Evolutionary conservation across 2,329 filamentous ascomycete genomes (phyloP).

Genomic region (Aspergillus udagawae): DNA sequence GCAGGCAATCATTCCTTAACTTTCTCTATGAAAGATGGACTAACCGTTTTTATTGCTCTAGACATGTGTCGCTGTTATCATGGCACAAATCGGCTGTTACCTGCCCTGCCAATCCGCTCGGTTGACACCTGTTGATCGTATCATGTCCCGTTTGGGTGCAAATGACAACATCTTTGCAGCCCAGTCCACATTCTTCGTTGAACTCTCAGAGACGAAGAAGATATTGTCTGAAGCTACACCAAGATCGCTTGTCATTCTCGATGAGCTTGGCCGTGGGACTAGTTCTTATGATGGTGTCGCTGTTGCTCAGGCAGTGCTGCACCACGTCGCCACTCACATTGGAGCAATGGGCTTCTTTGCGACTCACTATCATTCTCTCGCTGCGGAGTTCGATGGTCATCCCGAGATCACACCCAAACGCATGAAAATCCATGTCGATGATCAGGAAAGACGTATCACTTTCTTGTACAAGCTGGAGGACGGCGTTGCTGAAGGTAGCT

Average conservation of each 20-base stretch:
- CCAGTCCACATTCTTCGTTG: constrained; percentile 97
- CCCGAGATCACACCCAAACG: constrained; percentile 81
- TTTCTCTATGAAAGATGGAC: background rate
- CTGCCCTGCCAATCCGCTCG: constrained; percentile 78
- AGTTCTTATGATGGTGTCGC: constrained; percentile 95
- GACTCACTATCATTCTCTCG: constrained; percentile 93
- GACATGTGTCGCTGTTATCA: constrained; percentile 94
- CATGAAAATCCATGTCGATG: constrained; percentile 94
- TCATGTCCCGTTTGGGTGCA: constrained; percentile 96
- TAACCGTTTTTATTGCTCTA: constrained; percentile 35
- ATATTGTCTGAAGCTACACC: constrained; percentile 92
- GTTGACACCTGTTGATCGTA: constrained; percentile 88
- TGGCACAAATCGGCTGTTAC: constrained; percentile 94
- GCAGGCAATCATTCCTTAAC: constrained; percentile 32
- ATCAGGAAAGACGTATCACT: constrained; percentile 77
- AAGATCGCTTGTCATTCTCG: constrained; percentile 90
- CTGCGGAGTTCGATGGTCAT: constrained; percentile 83
- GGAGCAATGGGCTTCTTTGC: constrained; percentile 96
- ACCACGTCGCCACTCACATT: constrained; percentile 89
- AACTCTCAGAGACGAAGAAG: constrained; percentile 96
- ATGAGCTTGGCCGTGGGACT: constrained; percentile 92
- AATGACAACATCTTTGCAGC: constrained; percentile 99
- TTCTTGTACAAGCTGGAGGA: constrained; percentile 93
- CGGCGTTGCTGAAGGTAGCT: constrained; percentile 91
- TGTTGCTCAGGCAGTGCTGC: constrained; percentile 93